Evolutionary conservation across 257 asterid species (phyloP), one percentile per base, ranked within the genome.

Genomic region (Datura wrightii): DNA sequence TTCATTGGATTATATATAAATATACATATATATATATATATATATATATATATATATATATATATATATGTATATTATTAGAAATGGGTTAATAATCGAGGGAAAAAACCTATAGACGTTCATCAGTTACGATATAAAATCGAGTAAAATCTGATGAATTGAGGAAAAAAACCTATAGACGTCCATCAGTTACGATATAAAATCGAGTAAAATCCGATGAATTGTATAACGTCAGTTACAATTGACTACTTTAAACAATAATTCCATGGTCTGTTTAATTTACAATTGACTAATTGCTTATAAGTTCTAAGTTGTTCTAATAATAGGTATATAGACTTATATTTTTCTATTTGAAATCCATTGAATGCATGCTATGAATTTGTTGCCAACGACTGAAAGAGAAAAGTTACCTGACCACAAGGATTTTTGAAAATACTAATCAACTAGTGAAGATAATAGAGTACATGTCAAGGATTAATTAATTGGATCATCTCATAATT

Each of bases 321-420:
- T 52, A 13, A 31, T 50, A 78, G 15, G 41, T 78, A 52, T 55
- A 13, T 36, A 50, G 53, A 69, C 53, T 19, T 31, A 31, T 18
- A 31, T 14, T 69, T 36, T 50, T 31, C 63, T 50, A 78, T 78
- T 52, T 50, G 48, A 52, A 39, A 50, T 52, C 3, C 31, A 78
- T 52, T 34, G 4, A 50, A 52, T 76, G 46, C 31, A 14, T 52
- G 59, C 63, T 31, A 50, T 52, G 63, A 78, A 78, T 78, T 76
- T 34, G n/a, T 58, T 53, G 53, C 60, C 67, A 76, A 84, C 18
- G 72, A 78, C 46, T 59, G 66, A 44, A 60, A 48, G 83, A 59
- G 79, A 84, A 37, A 84, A 44, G 79, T 1, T 44, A 84, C 36
- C 55, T 58, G 16, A 74, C 81, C 60, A 74, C 3, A 74, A 19